Base-by-base conservation (phyloP, 208 protist species). In the Trichomonas vaginalis region DNA sequence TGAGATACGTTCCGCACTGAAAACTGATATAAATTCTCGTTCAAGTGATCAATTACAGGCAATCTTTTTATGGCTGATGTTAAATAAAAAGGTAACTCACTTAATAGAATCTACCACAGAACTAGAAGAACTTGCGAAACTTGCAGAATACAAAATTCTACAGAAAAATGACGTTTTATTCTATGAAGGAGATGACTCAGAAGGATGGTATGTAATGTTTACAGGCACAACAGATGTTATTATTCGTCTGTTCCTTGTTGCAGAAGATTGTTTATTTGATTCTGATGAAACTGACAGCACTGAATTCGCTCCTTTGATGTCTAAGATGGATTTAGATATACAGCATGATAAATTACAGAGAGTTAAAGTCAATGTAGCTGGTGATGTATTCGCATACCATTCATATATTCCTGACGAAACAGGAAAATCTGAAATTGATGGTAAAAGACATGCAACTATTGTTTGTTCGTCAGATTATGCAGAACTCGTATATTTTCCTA, bases 241-340 rank as follows among this genome's bases (percentile, higher is more conserved):
- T 17, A 47, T 88, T 32, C 9, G 82, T 10, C 17, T 88, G 23
- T 88, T 88, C 48, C 40, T 88, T 32, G 40, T 88, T 21, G 82
- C 82, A 10, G 82, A 88, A 88, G 82, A 88, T 48, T 88, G 82
- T 88, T 47, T 47, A 45, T 88, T 88, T 88, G 82, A 88, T 45
- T 45, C 40, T 3, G 40, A 88, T n/a, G 40, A 37, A 47, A 45
- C 23, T 32, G 82, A 88, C 46, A 47, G 40, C 9, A 88, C 17
- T 35, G 79, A 83, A 83, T 88, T 45, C 48, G 82, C 35, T 0
- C 37, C 17, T 10, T 88, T 88, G 37, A 88, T 88, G 82, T n/a
- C 23, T 1, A n/a, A 48, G 48, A 88, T 88, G 82, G 82, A 88
- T 48, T 8, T 88, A 45, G 82, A 88, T 23, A 47, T 47, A 48